Evolutionary conservation across 257 asterid species (phyloP).

Genomic region (Lycium ferocissimum): DNA sequence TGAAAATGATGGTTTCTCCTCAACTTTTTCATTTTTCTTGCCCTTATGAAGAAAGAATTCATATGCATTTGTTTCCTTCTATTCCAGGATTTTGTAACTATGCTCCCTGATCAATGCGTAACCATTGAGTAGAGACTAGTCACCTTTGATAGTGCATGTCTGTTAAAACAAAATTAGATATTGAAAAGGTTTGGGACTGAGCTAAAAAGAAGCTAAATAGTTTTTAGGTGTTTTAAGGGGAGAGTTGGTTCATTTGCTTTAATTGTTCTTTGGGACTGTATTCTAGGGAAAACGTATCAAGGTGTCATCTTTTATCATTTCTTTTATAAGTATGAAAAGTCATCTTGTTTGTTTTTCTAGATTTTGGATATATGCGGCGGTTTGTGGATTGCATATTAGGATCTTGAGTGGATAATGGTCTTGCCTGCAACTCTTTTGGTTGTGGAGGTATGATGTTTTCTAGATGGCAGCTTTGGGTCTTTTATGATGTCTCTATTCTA

Average conservation of each 20-base stretch:
- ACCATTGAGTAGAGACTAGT: neutral
- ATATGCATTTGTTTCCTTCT: conserved; percentile 4
- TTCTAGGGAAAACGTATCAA: conserved; percentile 35
- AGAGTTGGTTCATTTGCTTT: neutral
- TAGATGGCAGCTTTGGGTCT: conserved; percentile 74
- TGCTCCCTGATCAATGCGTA: neutral
- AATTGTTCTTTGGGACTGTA: conserved; percentile 19
- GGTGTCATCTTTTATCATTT: conserved; percentile 33
- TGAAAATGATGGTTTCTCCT: neutral
- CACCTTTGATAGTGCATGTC: neutral
- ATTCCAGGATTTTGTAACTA: conserved; percentile 18
- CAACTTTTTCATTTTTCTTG: neutral
- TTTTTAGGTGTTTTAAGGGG: neutral
- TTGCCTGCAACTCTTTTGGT: conserved; percentile 76
- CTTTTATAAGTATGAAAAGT: conserved; percentile 50
- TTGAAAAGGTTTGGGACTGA: conserved; percentile 18
- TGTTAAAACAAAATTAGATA: neutral
- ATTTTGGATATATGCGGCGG: conserved; percentile 77
- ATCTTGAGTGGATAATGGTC: conserved; percentile 66
- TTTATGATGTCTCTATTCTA: conserved; percentile 77
- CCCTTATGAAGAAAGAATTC: neutral
- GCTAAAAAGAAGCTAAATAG: neutral
- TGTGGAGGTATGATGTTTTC: conserved; percentile 82
- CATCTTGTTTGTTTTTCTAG: conserved; percentile 62
- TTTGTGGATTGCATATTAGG: conserved; percentile 86